A percentile compares a stretch with the other conserved stretches of the same genome.
These are phyloP conservation scores for Blastomyces parvus DNA, from an alignment of 2,329 filamentous ascomycete species.

Conservation along the genomic window DNA sequence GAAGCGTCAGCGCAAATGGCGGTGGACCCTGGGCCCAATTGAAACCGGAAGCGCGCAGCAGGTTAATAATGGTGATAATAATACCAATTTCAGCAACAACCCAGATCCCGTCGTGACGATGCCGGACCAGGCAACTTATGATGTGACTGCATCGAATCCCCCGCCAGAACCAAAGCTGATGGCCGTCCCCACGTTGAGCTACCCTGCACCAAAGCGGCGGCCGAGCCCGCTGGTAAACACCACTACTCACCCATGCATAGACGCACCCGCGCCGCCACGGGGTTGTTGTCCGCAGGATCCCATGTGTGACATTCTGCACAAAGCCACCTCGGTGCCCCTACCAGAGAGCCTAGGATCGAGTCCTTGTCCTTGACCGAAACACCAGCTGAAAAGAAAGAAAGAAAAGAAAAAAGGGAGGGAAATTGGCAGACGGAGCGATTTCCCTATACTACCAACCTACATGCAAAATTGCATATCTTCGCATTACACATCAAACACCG, in stretches of 20 bases:
- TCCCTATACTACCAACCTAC: not conserved
- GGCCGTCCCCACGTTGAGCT: not conserved
- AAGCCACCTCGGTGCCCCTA: slow-evolving; percentile 3
- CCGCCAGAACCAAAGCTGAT: not conserved
- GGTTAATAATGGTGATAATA: not conserved
- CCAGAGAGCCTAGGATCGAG: slow-evolving; percentile 7
- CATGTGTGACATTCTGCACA: slow-evolving; percentile 4
- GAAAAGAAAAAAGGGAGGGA: not conserved
- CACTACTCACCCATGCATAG: not conserved
- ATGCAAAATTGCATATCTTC: not conserved
- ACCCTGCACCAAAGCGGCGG: not conserved
- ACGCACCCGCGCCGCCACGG: not conserved
- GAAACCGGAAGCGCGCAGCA: slow-evolving; percentile 16
- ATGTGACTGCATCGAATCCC: too few species aligned
- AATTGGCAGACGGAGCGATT: not conserved
- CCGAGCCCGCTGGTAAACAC: not conserved
- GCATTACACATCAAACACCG: not conserved
- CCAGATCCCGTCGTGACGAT: not conserved
- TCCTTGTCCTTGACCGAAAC: slow-evolving; percentile 2
- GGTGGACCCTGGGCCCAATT: slow-evolving; percentile 47
- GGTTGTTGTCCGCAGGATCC: not conserved
- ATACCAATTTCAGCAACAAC: not conserved
- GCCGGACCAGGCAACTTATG: not conserved
- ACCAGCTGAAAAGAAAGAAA: not conserved
- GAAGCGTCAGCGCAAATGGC: slow-evolving; percentile 48